phyloP scores from a whole-genome alignment of 1,139 yeast species.

The Kazachstania sp. region DNA sequence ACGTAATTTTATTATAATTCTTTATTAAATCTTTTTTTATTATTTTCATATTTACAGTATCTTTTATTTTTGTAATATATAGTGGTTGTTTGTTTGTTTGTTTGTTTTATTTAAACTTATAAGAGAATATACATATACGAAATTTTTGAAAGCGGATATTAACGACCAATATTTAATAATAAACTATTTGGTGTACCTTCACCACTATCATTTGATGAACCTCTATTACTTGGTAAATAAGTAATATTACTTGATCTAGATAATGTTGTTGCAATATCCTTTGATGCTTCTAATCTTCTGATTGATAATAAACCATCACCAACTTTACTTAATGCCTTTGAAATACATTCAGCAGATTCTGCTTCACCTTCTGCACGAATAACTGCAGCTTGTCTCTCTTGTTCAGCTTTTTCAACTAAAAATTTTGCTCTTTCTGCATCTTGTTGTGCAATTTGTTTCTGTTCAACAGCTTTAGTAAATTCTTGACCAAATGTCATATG shows the following conservation, averaged over 20 bases:
- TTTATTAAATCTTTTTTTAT: background rate
- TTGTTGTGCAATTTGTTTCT: conserved; percentile 98
- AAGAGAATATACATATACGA: background rate
- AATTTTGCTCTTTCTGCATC: conserved; percentile 97
- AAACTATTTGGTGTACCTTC: conserved; percentile 36
- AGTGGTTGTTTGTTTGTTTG: no score
- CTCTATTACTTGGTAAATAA: conserved; percentile 64
- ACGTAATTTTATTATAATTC: background rate
- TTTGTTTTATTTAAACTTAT: background rate
- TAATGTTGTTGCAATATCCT: conserved; percentile 85
- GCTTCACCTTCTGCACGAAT: conserved; percentile 99
- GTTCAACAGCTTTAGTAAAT: conserved; percentile 97
- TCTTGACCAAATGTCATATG: conserved; percentile 97
- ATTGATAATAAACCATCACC: conserved; percentile 94
- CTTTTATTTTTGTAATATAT: background rate
- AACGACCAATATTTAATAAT: conserved; percentile 36
- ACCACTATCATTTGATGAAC: conserved; percentile 29
- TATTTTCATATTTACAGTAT: background rate
- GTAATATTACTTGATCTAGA: conserved; percentile 80
- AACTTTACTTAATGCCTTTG: conserved; percentile 86
- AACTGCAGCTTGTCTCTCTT: conserved; percentile 89
- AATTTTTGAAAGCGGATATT: background rate
- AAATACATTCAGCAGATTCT: conserved; percentile 92
- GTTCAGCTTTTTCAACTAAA: conserved; percentile 94
- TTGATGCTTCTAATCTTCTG: conserved; percentile 93